A percentile compares a stretch with the other conserved stretches of the same genome.
phyloP scores from a whole-genome alignment of 495 filamentous ascomycete genomes.

The Tetracladium setigerum region DNA sequence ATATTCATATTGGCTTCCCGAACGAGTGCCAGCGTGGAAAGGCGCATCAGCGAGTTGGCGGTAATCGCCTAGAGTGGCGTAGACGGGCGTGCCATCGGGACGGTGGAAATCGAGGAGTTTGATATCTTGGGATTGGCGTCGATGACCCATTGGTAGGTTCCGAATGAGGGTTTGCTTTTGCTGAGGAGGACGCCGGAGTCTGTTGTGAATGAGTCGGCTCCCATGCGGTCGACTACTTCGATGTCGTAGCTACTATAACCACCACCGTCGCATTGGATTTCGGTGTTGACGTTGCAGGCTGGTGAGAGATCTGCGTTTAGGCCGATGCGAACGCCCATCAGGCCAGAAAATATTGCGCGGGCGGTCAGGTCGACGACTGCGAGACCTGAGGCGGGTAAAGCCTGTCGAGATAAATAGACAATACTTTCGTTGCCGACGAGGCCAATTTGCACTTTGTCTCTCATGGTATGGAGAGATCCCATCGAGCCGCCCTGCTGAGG shows the following conservation, averaged over 20 bases:
- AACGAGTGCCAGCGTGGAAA: conserved; percentile 35
- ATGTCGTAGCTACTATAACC: conserved; percentile 32
- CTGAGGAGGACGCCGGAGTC: conserved; percentile 37
- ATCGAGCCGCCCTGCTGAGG: conserved; percentile 27
- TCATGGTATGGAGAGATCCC: conserved; percentile 33
- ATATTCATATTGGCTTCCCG: conserved; percentile 31
- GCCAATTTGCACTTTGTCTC: conserved; percentile 32
- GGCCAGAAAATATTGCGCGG: conserved; percentile 25
- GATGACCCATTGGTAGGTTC: conserved; percentile 35
- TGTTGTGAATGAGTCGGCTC: conserved; percentile 31
- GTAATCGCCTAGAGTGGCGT: conserved; percentile 34
- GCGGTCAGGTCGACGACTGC: conserved; percentile 31
- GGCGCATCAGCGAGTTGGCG: conserved; percentile 33
- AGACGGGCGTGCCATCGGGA: background rate
- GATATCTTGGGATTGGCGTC: conserved; percentile 27
- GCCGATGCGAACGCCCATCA: conserved; percentile 31
- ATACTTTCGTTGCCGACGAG: conserved; percentile 25
- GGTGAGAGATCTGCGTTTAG: conserved; percentile 28
- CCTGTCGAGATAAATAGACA: conserved; percentile 26
- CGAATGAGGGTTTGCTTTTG: conserved; percentile 24
- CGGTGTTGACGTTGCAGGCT: conserved; percentile 24
- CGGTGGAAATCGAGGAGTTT: too few species aligned
- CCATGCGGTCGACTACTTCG: conserved; percentile 36
- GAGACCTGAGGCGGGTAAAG: conserved; percentile 27
- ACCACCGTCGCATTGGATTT: conserved; percentile 33